A percentile compares a stretch with the other conserved stretches of the same genome.
Evolutionary conservation across 2,329 filamentous ascomycete genomes (phyloP).

Genomic region (Aureobasidium pullulans): DNA sequence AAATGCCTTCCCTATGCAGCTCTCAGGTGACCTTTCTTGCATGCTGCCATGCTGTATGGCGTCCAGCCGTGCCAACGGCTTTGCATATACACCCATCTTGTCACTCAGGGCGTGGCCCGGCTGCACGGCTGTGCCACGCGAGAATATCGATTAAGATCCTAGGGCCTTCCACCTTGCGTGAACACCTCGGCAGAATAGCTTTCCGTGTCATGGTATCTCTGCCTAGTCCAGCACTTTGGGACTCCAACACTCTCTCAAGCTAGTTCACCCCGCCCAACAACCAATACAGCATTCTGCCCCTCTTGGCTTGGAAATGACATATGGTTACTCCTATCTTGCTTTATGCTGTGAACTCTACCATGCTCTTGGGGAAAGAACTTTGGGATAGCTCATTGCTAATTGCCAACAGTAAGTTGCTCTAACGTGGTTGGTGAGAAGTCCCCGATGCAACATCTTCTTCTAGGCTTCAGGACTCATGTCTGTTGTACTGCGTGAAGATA

Average conservation of each 20-base stretch:
- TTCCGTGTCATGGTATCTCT: neutral
- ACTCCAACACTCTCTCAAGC: neutral
- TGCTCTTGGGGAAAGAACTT: neutral
- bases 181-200: neutral
- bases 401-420: neutral
- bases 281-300: neutral
- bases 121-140: neutral
- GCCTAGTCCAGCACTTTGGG: neutral
- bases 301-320: neutral
- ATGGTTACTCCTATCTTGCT: neutral
- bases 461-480: neutral
- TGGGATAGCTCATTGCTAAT: neutral
- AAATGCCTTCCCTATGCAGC: neutral
- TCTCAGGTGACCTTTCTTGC: conserved; percentile 2
- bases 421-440: neutral
- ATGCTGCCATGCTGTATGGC: neutral
- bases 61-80: neutral
- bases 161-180: neutral
- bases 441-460: neutral
- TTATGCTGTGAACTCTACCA: neutral
- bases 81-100: neutral
- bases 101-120: neutral
- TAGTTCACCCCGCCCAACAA: neutral
- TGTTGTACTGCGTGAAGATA: neutral
- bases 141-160: neutral